These are phyloP conservation scores for Naganishia kalamii DNA, from an alignment of 768 basidiomycete species.

Conservation along the genomic window DNA sequence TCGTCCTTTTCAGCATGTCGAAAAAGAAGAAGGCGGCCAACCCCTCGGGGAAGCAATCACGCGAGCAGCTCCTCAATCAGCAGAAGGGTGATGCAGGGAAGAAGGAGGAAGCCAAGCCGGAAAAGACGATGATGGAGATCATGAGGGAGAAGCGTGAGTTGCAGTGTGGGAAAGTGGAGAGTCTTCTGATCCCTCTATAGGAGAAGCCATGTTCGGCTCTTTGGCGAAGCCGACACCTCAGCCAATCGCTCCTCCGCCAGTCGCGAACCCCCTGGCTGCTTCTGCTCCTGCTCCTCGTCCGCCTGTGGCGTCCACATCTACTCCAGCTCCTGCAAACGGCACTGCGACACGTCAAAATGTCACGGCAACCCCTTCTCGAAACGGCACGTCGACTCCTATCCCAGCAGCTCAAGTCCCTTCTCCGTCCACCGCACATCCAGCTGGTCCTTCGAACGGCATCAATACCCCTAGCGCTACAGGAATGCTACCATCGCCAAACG, in stretches of 20 bases:
- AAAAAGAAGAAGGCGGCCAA: constrained; percentile 7
- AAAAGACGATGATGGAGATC: neutral
- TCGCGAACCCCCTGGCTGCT: too few relatives aligned
- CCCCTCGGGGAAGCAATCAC: neutral
- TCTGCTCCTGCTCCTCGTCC: neutral
- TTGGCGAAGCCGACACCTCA: neutral
- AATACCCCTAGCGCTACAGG: neutral
- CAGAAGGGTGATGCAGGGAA: neutral
- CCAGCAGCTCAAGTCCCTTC: neutral
- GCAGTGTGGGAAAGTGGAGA: neutral
- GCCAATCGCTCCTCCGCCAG: neutral
- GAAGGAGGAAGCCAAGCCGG: neutral
- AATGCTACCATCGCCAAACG: constrained; percentile 1
- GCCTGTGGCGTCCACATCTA: neutral
- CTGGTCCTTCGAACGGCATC: neutral
- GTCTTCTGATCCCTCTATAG: neutral
- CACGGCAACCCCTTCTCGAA: too few relatives aligned
- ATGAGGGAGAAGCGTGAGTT: neutral
- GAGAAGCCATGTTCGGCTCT: neutral
- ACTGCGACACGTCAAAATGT: too few relatives aligned
- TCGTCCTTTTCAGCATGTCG: neutral
- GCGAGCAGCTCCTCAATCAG: constrained; percentile 9
- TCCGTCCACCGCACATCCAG: neutral
- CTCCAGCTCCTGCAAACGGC: neutral
- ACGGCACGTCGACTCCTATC: too few relatives aligned